phyloP scores from a whole-genome alignment of 1,284 basidiomycete genomes.

The Neonothopanus nambi region DNA sequence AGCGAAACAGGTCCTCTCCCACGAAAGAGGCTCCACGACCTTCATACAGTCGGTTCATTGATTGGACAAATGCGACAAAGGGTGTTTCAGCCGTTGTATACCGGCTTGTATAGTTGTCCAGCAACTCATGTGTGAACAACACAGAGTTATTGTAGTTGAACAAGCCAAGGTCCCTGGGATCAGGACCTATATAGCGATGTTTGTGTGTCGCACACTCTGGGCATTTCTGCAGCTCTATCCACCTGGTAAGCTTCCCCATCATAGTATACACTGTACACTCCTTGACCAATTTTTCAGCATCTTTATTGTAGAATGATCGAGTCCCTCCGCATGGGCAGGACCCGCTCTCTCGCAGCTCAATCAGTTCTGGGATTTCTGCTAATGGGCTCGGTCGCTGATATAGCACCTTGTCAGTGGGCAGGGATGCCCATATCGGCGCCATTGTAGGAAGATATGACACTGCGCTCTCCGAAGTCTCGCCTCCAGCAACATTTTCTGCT shows the following conservation, averaged over 20 bases:
- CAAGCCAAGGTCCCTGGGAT: constrained; percentile 16
- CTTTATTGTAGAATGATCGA: not conserved
- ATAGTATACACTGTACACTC: not conserved
- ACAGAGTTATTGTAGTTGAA: constrained; percentile 15
- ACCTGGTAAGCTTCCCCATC: not conserved
- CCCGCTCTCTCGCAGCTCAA: not conserved
- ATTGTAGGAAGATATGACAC: not conserved
- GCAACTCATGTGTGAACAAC: too few relatives aligned
- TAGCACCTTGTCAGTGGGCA: not conserved
- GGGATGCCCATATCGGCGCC: not conserved
- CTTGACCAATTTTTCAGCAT: not conserved
- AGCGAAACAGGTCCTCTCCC: not conserved
- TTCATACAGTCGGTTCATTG: constrained; percentile 1
- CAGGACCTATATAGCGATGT: constrained; percentile 18
- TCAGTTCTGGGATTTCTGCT: not conserved
- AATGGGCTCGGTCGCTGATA: not conserved
- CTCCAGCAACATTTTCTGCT: not conserved
- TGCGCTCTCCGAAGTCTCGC: not conserved
- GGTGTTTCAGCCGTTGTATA: constrained; percentile 12
- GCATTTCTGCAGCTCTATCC: constrained; percentile 3
- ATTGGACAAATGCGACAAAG: constrained; percentile 8
- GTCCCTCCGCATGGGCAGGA: not conserved
- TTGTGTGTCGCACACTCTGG: not conserved
- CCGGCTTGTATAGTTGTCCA: constrained; percentile 9
- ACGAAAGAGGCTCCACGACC: not conserved